These are phyloP conservation scores for Blastomyces gilchristii DNA, from an alignment of 2,329 filamentous ascomycete species.

Conservation along the genomic window DNA sequence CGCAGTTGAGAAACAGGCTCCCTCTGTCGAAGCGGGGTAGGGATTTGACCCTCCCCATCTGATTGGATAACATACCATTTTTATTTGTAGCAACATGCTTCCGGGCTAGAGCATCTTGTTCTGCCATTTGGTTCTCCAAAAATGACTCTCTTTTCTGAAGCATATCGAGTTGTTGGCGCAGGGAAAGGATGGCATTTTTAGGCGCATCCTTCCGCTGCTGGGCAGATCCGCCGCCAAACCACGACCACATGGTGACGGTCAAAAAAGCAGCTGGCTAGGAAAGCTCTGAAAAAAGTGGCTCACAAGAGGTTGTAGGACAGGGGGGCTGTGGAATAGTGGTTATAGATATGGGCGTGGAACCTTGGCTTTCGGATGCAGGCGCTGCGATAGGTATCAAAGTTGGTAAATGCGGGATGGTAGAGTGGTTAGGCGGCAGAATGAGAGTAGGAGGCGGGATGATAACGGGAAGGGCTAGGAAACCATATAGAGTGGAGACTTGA, in stretches of 20 bases:
- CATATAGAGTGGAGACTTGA: not conserved
- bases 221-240: slow-evolving; percentile 76
- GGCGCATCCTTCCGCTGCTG: slow-evolving; percentile 86
- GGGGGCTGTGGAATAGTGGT: slow-evolving; percentile 9
- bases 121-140: slow-evolving; percentile 80
- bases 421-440: not conserved
- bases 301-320: slow-evolving; percentile 3
- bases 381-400: not conserved
- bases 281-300: not conserved
- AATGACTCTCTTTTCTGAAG: slow-evolving; percentile 92
- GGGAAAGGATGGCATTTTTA: slow-evolving; percentile 87
- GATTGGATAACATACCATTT: slow-evolving; percentile 53
- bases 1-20: not conserved
- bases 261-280: not conserved
- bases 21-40: not conserved
- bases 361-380: not conserved
- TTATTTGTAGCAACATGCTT: slow-evolving; percentile 88
- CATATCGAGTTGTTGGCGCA: slow-evolving; percentile 90
- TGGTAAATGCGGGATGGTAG: not conserved
- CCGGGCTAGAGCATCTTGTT: slow-evolving; percentile 78
- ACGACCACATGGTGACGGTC: slow-evolving; percentile 57
- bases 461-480: not conserved
- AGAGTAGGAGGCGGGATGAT: not conserved
- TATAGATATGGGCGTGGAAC: not conserved
- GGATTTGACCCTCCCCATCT: not conserved